Base-by-base conservation (phyloP, 129 eudicot genomes). In the Flaveria sonorensis region DNA sequence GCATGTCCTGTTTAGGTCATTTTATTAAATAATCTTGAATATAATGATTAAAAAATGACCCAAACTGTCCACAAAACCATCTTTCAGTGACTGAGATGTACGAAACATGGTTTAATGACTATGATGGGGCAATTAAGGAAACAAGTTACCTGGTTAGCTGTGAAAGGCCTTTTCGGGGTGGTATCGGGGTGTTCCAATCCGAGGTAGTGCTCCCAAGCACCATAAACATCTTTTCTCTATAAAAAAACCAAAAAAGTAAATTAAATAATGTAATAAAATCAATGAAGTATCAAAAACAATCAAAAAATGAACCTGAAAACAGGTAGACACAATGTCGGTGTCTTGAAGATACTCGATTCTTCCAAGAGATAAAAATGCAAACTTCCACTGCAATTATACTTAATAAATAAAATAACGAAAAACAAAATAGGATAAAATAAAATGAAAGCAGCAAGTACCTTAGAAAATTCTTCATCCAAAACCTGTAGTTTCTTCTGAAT, bases 181-280 rank as follows among this genome's bases (percentile, higher is more conserved):
- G 89, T 87, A 75, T 94, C 92, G 8, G 97, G 77, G 87, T 94
- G 98, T 74, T 94, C 98, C 84, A 94, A 81, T 63, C 98, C 98
- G 75, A 94, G 91, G 87, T 91, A 94, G 78, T 91, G 97, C 90
- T 91, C 97, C 98, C 98, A 94, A 18, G 98, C 97, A 51, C 98
- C 97, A 80, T 94, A 94, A 48, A 87, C 98, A 78, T 94, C 96
- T 84, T 92, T 89, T 81, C 86, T 86, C 98, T 94, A 73, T 14
- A 32, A 51, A 14, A 14, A 39, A 64, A 20, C 20, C 24, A 28
- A 59, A 9, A 72, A 13, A 42, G 63, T 12, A 82, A 62, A 26
- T 6, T 14, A 51, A 12, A 13, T 0, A 6, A 7, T 62, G 62
- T 65, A 72, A 51, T 36, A 40, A 59, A 16, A 79, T 28, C 15